Percentiles rank a stretch among this genome's conserved stretches.
phyloP scores from a whole-genome alignment of 345 rosid genomes.

The Eucalyptus paniculata region DNA sequence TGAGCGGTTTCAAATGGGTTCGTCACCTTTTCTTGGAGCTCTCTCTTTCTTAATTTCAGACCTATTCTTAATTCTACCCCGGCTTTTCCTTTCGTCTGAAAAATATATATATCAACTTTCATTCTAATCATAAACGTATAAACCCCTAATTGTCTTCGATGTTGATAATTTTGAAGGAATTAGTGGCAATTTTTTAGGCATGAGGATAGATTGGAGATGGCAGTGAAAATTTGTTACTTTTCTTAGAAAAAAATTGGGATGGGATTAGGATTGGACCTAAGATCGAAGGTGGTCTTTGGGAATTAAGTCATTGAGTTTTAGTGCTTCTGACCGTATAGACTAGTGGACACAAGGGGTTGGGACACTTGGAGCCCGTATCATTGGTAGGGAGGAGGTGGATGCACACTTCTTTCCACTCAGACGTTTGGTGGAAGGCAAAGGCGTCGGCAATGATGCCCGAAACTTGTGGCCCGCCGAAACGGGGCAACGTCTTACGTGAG shows the following conservation, averaged over 20 bases:
- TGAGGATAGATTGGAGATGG: neutral
- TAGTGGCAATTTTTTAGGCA: too few species aligned
- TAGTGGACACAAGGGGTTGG: neutral
- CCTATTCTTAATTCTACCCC: neutral
- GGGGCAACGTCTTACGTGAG: neutral
- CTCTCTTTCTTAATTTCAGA: neutral
- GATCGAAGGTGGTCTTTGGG: neutral
- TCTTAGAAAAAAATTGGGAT: neutral
- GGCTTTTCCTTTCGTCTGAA: neutral
- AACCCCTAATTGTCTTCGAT: fast-evolving
- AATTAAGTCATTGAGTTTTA: neutral
- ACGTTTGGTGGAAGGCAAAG: neutral
- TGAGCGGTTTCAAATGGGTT: neutral
- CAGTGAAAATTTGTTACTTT: too few species aligned
- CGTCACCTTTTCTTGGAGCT: neutral
- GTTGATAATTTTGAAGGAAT: too few species aligned
- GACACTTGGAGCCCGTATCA: neutral
- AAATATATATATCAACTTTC: neutral
- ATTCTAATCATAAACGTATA: too few species aligned
- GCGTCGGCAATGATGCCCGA: neutral
- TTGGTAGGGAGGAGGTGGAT: neutral
- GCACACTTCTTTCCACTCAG: neutral
- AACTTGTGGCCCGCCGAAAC: neutral
- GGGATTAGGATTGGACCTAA: fast-evolving
- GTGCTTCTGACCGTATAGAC: neutral